Evolutionary conservation across 495 filamentous ascomycete species (phyloP).

Genomic region (Immersiella caudata): DNA sequence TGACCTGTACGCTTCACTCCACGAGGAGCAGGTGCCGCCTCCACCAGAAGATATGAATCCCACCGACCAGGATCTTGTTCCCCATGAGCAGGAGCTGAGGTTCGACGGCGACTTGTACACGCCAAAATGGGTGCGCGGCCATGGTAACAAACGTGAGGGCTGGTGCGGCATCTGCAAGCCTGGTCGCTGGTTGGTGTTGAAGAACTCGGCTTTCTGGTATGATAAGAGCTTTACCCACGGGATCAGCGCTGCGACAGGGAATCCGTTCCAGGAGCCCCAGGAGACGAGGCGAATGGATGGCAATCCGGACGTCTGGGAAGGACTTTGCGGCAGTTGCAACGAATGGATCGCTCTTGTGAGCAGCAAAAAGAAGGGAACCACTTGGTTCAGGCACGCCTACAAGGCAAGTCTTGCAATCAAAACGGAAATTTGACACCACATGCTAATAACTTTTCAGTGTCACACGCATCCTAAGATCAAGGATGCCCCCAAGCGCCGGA

Average conservation of each 20-base stretch:
- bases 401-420: conserved; percentile 58
- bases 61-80: conserved; percentile 66
- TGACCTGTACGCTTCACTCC: conserved; percentile 70
- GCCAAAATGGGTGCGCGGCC: conserved; percentile 74
- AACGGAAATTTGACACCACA: neutral
- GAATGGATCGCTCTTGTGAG: conserved; percentile 79
- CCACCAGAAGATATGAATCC: conserved; percentile 77
- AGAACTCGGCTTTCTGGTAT: conserved; percentile 86
- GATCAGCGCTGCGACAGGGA: conserved; percentile 76
- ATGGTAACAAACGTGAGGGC: conserved; percentile 80
- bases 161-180: conserved; percentile 87
- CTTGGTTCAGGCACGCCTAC: conserved; percentile 83
- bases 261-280: conserved; percentile 70
- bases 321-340: conserved; percentile 73
- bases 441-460: conserved; percentile 53
- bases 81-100: conserved; percentile 75
- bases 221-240: conserved; percentile 83
- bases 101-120: conserved; percentile 80
- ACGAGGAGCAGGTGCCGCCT: conserved; percentile 67
- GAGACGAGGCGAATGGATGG: conserved; percentile 73
- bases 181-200: conserved; percentile 77
- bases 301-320: conserved; percentile 82
- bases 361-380: conserved; percentile 84
- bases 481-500: conserved; percentile 69
- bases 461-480: conserved; percentile 75